Conservation (phyloP, 2,329 filamentous ascomycete species). For the Aspergillus vadensis region DNA sequence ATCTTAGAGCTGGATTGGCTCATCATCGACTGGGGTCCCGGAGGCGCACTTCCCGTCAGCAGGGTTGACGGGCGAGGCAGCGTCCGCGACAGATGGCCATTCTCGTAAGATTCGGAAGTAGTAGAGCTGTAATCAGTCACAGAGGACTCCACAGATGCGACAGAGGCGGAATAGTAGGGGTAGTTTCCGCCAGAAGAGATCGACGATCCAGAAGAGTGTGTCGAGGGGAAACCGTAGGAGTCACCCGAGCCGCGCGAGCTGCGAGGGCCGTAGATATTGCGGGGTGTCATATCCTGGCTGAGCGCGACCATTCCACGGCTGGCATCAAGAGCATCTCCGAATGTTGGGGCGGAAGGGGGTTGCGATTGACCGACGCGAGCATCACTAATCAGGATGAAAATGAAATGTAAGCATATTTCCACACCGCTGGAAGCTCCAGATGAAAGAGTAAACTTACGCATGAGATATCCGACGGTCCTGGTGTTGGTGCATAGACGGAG, state of each 20-base stretch:
- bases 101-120: constrained; percentile 80
- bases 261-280: constrained; percentile 80
- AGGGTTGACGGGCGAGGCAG: constrained; percentile 75
- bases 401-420: constrained; percentile 20
- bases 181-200: constrained; percentile 82
- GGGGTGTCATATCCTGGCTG: constrained; percentile 86
- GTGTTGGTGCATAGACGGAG: constrained; percentile 61
- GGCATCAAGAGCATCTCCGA: constrained; percentile 87
- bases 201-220: constrained; percentile 89
- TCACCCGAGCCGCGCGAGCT: constrained; percentile 72
- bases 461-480: constrained; percentile 74
- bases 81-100: constrained; percentile 71
- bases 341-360: constrained; percentile 66
- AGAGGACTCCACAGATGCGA: constrained; percentile 67
- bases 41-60: constrained; percentile 65
- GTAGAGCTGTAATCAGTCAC: constrained; percentile 92
- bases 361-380: constrained; percentile 38
- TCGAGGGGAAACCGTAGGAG: constrained; percentile 87
- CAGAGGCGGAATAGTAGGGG: constrained; percentile 82
- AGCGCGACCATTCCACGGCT: constrained; percentile 93
- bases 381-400: constrained; percentile 29
- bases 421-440: too few relatives aligned
- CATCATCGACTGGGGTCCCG: constrained; percentile 97
- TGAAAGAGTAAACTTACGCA: constrained; percentile 64
- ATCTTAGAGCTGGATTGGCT: constrained; percentile 96